Evolutionary conservation across 805 yeast species (phyloP), one percentile per base, ranked within the genome.

Genomic region (Metschnikowia henanensis): DNA sequence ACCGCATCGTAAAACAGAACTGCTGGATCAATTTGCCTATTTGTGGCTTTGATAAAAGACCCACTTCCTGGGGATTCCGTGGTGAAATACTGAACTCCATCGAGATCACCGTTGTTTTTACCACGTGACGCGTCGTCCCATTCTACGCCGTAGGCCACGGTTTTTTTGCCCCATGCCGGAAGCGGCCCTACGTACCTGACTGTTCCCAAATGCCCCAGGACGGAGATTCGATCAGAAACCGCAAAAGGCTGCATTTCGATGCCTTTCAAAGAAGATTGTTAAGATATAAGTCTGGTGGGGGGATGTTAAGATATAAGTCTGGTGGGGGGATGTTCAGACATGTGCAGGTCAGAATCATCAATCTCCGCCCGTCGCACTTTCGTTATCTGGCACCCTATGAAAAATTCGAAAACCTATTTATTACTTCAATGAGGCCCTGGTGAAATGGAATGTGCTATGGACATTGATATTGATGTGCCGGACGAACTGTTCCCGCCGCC

Each of bases 41-140:
- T 72, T 6, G 63, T 52, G 0, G 62, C 50, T 55, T 83, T 86
- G 23, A 87, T 45, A 52, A 87, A 87, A 4, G 90, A 79, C 0
- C 87, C 95, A 2, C 82, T 66, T 0, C 68, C 69, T 0, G 58
- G n/a, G 47, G 63, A n/a, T 29, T 26, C 6, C 21, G 61, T 43
- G 55, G 50, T 26, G 59, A 91, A 91, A 59, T 87, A 87, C 41
- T 59, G 53, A 0, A 62, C 54, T 0, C 83, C 87, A 17, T 76
- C 68, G 21, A 79, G 47, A 1, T 58, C 45, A 0, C 98, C 98
- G 49, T 76, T 66, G 59, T 90, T 80, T 54, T 83, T 87, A 1
- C 97, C 97, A 28, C 89, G 68, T 0, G 47, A 43, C 0, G 73
- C 63, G 35, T 80, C 69, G 59, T 91, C 97, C 97, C 97, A 91